phyloP scores from a whole-genome alignment of 257 asterid genomes.

The Solanum microdontum region DNA sequence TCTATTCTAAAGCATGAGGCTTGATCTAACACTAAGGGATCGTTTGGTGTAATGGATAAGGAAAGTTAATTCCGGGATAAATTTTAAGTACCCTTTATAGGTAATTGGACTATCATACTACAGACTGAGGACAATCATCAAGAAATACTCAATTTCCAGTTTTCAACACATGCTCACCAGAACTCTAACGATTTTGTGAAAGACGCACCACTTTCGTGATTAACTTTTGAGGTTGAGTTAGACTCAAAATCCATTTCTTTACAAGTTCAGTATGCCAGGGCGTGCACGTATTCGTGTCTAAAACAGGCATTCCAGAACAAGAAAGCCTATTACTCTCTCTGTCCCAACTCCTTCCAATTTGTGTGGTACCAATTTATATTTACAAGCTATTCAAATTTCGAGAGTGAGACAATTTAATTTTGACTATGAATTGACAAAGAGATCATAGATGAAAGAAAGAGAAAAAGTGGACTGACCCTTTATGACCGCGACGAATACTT shows the following conservation, averaged over 20 bases:
- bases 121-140: not conserved
- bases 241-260: not conserved
- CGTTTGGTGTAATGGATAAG: no score
- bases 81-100: no score
- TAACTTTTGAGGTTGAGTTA: not conserved
- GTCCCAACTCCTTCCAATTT: not conserved
- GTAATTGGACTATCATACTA: not conserved
- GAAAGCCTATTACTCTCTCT: not conserved
- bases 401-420: not conserved
- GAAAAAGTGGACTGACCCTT: constrained; percentile 38
- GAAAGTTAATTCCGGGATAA: no score
- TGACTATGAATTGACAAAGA: not conserved
- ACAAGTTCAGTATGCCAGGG: not conserved
- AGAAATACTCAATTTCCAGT: not conserved
- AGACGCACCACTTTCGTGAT: not conserved
- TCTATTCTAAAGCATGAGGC: not conserved
- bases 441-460: not conserved
- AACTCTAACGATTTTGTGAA: not conserved
- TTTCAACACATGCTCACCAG: not conserved
- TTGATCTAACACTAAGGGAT: not conserved
- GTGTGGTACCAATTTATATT: not conserved
- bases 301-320: not conserved
- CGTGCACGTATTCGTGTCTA: not conserved
- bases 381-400: not conserved
- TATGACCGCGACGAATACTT: constrained; percentile 86